Conservation (phyloP, 352 stramenopile species). For the Peronospora farinosa region DNA sequence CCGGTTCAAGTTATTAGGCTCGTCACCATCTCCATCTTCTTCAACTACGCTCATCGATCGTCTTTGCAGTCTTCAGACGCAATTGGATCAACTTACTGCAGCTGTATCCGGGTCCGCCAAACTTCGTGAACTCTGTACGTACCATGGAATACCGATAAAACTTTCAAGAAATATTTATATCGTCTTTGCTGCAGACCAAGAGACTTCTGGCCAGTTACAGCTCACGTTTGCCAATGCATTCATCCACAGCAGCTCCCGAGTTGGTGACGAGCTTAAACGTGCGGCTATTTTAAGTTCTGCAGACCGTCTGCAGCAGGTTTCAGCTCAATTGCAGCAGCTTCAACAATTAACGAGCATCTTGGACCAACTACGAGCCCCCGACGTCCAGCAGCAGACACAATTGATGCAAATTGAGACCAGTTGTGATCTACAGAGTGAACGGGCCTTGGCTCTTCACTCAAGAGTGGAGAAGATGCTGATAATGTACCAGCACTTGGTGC, state of each 20-base stretch:
- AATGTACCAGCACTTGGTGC: slow-evolving; percentile 63
- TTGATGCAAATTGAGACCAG: slow-evolving; percentile 32
- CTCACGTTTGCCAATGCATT: slow-evolving; percentile 29
- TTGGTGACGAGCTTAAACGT: slow-evolving; percentile 49
- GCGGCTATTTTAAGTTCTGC: slow-evolving; percentile 55
- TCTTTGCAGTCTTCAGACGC: slow-evolving; percentile 21
- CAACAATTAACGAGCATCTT: slow-evolving; percentile 45
- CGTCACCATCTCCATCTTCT: background rate
- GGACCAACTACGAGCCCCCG: slow-evolving; percentile 30
- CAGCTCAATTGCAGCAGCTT: slow-evolving; percentile 38
- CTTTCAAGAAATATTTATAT: slow-evolving; percentile 2
- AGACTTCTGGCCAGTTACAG: slow-evolving; percentile 31
- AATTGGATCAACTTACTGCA: slow-evolving; percentile 29
- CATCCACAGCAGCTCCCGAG: slow-evolving; percentile 12
- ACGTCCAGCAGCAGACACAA: slow-evolving; percentile 13
- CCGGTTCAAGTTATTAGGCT: slow-evolving; percentile 32
- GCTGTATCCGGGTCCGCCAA: slow-evolving; percentile 34
- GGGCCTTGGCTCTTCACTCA: slow-evolving; percentile 38
- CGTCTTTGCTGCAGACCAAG: slow-evolving; percentile 28
- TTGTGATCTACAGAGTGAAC: slow-evolving; percentile 34
- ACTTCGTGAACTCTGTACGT: slow-evolving; percentile 48
- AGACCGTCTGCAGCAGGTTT: slow-evolving; percentile 32
- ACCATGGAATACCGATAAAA: background rate
- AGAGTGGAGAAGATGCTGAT: slow-evolving; percentile 46
- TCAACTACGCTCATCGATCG: slow-evolving; percentile 15